phyloP scores from a whole-genome alignment of 805 yeast species.

The Groenewaldozyma salmanticensis region DNA sequence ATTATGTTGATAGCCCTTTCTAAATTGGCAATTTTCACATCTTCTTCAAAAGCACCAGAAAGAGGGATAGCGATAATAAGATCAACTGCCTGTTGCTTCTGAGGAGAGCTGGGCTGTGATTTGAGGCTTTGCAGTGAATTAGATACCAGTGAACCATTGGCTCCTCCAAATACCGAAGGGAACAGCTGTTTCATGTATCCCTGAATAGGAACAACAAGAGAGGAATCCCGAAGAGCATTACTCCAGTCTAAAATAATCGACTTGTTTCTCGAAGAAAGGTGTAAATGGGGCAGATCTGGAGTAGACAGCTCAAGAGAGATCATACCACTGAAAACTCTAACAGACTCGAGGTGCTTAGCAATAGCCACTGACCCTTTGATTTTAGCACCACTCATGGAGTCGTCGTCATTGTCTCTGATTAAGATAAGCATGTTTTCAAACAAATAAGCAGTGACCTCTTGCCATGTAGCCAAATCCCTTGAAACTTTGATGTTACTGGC shows the following conservation, averaged over 20 bases:
- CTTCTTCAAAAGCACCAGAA: conserved; percentile 2
- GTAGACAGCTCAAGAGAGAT: conserved; percentile 6
- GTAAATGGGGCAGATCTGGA: conserved; percentile 7
- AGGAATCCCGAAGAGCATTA: conserved; percentile 10
- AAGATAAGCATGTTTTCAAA: conserved; percentile 11
- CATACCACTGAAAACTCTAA: conserved; percentile 1
- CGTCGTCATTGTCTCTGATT: conserved; percentile 2
- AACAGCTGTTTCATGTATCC: background rate
- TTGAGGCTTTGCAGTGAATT: too few relatives aligned
- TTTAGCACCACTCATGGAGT: background rate
- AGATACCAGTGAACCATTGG: too few relatives aligned
- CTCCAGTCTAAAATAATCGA: conserved; percentile 9
- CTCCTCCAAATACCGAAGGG: too few relatives aligned
- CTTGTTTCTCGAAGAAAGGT: conserved; percentile 7
- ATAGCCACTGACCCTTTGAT: conserved; percentile 11
- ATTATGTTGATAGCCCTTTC: conserved; percentile 2
- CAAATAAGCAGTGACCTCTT: conserved; percentile 11
- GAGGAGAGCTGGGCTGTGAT: background rate
- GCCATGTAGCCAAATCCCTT: conserved; percentile 11
- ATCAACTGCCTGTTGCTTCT: conserved; percentile 8
- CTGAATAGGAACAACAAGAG: conserved; percentile 3
- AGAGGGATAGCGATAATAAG: conserved; percentile 11
- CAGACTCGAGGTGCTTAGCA: conserved; percentile 7
- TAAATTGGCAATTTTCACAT: conserved; percentile 6
- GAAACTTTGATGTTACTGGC: conserved; percentile 8